Percentiles rank a stretch among this genome's conserved stretches.
Evolutionary conservation across 768 basidiomycete genomes (phyloP).

Genomic region (Chalciporus pseudorubinellus): DNA sequence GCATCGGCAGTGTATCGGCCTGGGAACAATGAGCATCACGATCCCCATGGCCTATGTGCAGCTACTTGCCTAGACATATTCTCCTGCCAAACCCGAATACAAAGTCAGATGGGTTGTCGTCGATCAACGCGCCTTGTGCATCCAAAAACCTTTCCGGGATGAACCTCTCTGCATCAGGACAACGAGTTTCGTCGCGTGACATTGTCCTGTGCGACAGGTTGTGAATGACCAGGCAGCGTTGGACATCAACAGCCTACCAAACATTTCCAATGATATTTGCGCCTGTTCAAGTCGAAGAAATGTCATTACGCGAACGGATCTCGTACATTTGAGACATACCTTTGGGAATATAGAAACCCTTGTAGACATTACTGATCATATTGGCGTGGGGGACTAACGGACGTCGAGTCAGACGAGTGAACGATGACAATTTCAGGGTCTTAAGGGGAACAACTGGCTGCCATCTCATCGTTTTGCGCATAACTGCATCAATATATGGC

Average conservation of each 20-base stretch:
- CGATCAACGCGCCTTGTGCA: background rate
- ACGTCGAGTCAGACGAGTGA: background rate
- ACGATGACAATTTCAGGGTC: background rate
- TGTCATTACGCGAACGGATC: background rate
- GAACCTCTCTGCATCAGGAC: constrained; percentile 10
- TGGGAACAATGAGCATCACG: constrained; percentile 1
- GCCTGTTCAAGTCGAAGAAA: background rate
- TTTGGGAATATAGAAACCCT: constrained; percentile 49
- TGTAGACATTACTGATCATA: constrained; percentile 38
- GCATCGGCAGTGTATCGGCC: constrained; percentile 8
- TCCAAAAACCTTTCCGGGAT: constrained; percentile 15
- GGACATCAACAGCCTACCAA: constrained; percentile 3
- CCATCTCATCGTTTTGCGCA: constrained; percentile 9
- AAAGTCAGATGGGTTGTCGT: constrained; percentile 1
- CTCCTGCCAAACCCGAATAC: constrained; percentile 12
- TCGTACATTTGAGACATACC: constrained; percentile 23
- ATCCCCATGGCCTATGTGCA: background rate
- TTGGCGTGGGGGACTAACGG: constrained; percentile 21
- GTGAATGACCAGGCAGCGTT: too few species aligned
- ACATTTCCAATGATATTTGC: constrained; percentile 1
- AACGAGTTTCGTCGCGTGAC: constrained; percentile 5
- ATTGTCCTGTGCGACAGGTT: constrained; percentile 4
- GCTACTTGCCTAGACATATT: constrained; percentile 3
- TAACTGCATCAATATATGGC: constrained; percentile 8
- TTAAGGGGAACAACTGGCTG: constrained; percentile 1